phyloP scores from a whole-genome alignment of 2,329 filamentous ascomycete genomes.

The Plenodomus lindquistii region DNA sequence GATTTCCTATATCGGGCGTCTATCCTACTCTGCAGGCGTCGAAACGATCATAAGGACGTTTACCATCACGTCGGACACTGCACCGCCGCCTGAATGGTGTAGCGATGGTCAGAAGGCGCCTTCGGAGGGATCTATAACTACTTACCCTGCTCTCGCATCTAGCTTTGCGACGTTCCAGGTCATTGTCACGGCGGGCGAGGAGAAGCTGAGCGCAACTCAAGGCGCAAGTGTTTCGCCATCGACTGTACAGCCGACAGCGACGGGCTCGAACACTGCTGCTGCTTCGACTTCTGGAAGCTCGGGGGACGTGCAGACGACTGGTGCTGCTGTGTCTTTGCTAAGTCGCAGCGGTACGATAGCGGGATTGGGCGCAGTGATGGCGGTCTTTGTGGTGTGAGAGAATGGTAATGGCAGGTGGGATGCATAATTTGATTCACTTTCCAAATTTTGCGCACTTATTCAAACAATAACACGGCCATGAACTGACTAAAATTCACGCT shows the following conservation, averaged over 20 bases:
- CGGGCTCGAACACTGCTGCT: not conserved
- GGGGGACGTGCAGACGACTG: not conserved
- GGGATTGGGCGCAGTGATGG: not conserved
- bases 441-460: too few species aligned
- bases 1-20: not conserved
- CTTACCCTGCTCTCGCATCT: not conserved
- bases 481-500: too few species aligned
- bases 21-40: slow-evolving; percentile 2
- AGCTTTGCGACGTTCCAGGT: slow-evolving; percentile 5
- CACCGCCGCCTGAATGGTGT: not conserved
- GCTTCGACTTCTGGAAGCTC: not conserved
- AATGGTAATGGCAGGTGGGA: not conserved
- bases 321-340: not conserved
- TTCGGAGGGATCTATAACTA: not conserved
- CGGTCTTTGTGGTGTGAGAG: not conserved
- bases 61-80: not conserved
- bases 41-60: slow-evolving; percentile 2
- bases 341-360: not conserved
- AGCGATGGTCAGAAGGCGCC: not conserved
- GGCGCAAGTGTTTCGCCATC: not conserved
- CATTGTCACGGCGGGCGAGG: slow-evolving; percentile 6
- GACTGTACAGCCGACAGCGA: not conserved
- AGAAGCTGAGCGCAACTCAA: slow-evolving; percentile 9
- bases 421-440: not conserved
- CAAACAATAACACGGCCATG: too few species aligned